These are phyloP conservation scores for Podaxis sp. DNA, from an alignment of 768 basidiomycete genomes.

Conservation along the genomic window DNA sequence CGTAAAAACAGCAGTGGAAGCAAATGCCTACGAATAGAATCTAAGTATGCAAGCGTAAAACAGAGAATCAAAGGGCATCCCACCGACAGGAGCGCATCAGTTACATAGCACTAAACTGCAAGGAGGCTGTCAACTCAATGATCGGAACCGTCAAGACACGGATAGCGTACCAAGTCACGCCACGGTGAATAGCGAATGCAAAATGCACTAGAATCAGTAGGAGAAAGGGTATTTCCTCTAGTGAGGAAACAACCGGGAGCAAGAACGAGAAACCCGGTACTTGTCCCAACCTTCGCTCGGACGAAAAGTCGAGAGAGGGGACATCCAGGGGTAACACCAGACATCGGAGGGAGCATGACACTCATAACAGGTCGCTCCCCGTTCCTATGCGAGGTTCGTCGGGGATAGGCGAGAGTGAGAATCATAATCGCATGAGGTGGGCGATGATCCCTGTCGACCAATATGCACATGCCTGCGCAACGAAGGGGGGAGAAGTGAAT, in stretches of 20 bases:
- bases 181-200: background rate
- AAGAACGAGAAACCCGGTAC: background rate
- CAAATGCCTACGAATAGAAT: background rate
- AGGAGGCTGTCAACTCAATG: background rate
- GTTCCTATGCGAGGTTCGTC: background rate
- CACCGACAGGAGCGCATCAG: conserved; percentile 1
- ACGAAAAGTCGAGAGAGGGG: background rate
- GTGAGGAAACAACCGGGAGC: background rate
- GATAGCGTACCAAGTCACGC: background rate
- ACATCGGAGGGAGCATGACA: background rate
- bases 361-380: background rate
- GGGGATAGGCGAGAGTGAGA: background rate
- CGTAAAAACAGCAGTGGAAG: background rate
- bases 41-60: background rate
- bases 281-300: background rate
- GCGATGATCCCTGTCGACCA: background rate
- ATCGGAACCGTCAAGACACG: background rate
- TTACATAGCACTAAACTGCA: background rate
- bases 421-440: background rate
- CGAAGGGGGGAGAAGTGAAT: background rate
- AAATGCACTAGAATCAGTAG: background rate
- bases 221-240: background rate
- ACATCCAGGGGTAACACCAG: background rate
- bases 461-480: background rate
- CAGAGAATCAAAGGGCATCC: background rate